Evolutionary conservation across 805 yeast species (phyloP).

Genomic region (Candida ascalaphidarum): DNA sequence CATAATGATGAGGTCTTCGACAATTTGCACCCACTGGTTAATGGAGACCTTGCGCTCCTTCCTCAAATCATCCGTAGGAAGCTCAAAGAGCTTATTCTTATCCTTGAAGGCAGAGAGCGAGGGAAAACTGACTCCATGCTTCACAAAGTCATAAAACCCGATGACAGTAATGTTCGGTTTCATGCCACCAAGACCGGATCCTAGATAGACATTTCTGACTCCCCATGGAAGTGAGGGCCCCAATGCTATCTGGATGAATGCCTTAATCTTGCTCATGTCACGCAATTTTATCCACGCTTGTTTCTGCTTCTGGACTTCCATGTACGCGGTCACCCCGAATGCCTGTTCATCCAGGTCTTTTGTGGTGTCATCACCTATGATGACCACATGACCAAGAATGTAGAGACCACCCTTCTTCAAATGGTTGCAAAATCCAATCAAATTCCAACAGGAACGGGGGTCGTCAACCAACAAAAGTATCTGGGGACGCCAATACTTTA

Average conservation of each 20-base stretch:
- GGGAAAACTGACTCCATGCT: slow-evolving; percentile 28
- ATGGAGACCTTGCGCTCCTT: slow-evolving; percentile 62
- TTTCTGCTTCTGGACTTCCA: slow-evolving; percentile 64
- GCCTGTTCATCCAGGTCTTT: slow-evolving; percentile 26
- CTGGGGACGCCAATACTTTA: slow-evolving; percentile 98
- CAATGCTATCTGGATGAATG: slow-evolving; percentile 86
- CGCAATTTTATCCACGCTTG: slow-evolving; percentile 80
- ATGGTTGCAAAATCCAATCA: slow-evolving; percentile 88
- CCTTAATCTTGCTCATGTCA: slow-evolving; percentile 73
- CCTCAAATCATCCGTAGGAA: slow-evolving; percentile 77
- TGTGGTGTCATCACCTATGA: slow-evolving; percentile 36
- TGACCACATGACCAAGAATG: slow-evolving; percentile 84
- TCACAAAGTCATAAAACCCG: slow-evolving; percentile 71
- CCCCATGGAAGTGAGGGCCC: slow-evolving; percentile 94
- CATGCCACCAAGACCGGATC: slow-evolving; percentile 98
- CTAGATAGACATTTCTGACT: slow-evolving; percentile 81
- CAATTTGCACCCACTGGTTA: slow-evolving; percentile 82
- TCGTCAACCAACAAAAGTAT: slow-evolving; percentile 80
- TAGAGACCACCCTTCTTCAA: slow-evolving; percentile 93
- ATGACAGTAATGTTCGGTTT: slow-evolving; percentile 89
- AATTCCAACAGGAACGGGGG: slow-evolving; percentile 86
- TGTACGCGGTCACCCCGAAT: slow-evolving; percentile 37
- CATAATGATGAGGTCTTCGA: slow-evolving; percentile 84
- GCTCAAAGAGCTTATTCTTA: slow-evolving; percentile 12
- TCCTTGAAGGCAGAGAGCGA: slow-evolving; percentile 7